Base-by-base conservation (phyloP, 1,139 yeast genomes). In the Scheffersomyces titani region DNA sequence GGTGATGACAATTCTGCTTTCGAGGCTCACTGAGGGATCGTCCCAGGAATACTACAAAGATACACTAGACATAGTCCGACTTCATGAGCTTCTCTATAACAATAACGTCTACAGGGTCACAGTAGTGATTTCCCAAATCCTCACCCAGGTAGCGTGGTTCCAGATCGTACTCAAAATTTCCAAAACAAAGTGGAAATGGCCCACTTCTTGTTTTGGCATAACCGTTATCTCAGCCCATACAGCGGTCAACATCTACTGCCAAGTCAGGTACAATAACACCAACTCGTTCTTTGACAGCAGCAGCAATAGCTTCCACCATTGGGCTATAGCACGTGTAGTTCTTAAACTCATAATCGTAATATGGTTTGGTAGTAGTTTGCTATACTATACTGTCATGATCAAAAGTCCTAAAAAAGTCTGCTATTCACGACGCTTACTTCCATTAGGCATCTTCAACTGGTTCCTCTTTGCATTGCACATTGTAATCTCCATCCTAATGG, bases 391-490 rank as follows among this genome's bases (percentile, higher is more conserved):
- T 3, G 54, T 67, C 0, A 51, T 62, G 6, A 63, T 65, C 45
- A 75, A 73, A 56, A 73, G 66, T 59, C 77, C 80, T 1, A 58
- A 70, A n/a, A 70, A 69, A 53, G 65, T 75, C 36, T 65, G 76
- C 54, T 81, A 77, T 61, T 71, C 77, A 40, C 64, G 64, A 46
- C 72, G 71, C 55, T 68, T 81, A 16, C 54, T 81, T 5, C 82
- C 84, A 1, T 64, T 82, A 53, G 83, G 82, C 0, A 49, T 74
- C 1, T 76, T 81, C 56, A 71, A 75, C 36, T 72, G 82, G 75
- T 48, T 72, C 3, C 62, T 77, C 5, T 55, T 82, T 30, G 50
- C 62, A 0, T 51, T 70, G 24, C 77, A 77, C 47, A 60, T 74
- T 30, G 69, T 69, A 2, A 62, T 80, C 53, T 63, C 65, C 48